Conservation (phyloP, 331 rosid species). For the Rhamnella rubrinervis region DNA sequence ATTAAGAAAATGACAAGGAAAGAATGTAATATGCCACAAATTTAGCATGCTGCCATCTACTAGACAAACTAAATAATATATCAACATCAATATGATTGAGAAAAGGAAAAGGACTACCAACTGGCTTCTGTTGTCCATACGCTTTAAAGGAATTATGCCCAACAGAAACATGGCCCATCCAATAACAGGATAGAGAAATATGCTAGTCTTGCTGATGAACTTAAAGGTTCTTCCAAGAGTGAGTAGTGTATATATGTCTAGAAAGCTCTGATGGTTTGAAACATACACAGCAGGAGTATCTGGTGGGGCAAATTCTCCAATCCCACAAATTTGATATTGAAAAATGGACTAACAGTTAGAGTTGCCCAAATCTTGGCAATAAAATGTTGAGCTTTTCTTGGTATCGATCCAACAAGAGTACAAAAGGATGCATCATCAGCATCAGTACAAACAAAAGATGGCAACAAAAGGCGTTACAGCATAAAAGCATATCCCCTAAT, state of each 20-base stretch:
- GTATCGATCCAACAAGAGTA: constrained; percentile 61
- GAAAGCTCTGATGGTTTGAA: constrained; percentile 96
- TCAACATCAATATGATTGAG: constrained; percentile 1
- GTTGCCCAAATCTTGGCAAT: constrained; percentile 86
- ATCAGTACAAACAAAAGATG: constrained; percentile 62
- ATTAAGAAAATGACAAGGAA: not conserved
- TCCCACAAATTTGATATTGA: constrained; percentile 64
- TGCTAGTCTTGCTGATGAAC: constrained; percentile 94
- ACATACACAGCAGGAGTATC: constrained; percentile 87
- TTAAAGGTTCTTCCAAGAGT: constrained; percentile 85
- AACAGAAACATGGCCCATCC: constrained; percentile 98
- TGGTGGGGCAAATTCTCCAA: constrained; percentile 80
- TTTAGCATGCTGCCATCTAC: constrained; percentile 6
- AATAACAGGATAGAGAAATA: constrained; percentile 80
- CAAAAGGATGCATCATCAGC: constrained; percentile 72
- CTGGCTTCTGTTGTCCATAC: constrained; percentile 91
- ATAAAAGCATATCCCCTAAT: constrained; percentile 67
- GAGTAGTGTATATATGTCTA: constrained; percentile 86
- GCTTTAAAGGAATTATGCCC: constrained; percentile 84
- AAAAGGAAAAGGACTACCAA: constrained; percentile 53
- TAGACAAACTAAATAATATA: constrained; percentile 26
- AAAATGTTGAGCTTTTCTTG: constrained; percentile 63
- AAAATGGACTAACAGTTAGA: constrained; percentile 62
- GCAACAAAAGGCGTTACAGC: constrained; percentile 56
- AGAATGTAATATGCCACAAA: not conserved